Evolutionary conservation across 2,329 filamentous ascomycete species (phyloP), one percentile per base, ranked within the genome.

Genomic region (Cladobotryum protrusum): DNA sequence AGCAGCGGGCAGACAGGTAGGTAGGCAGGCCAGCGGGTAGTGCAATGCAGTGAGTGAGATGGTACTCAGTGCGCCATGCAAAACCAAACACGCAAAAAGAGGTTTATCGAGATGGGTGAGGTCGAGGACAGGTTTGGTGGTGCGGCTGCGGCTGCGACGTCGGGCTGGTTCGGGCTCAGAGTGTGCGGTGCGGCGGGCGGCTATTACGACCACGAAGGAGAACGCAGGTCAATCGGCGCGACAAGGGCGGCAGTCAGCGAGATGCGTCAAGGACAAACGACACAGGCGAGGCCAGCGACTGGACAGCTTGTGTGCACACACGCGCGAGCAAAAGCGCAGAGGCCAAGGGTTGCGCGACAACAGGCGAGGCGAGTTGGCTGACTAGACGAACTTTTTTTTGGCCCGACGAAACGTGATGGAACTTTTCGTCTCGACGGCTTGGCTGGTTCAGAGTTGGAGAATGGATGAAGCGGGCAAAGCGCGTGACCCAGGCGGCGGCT

Each of bases 391-490:
- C 37, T 45, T 17, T 36, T 41, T 15, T 46, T 39, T 41, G 40
- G 43, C 36, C 42, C 40, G 40, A 34, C 36, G 40, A 32, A 52
- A 54, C 24, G 55, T 59, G 55, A 56, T 46, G 47, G 54, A 59
- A 61, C 58, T 59, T 61, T 63, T 61, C 32, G 49, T 43, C 43
- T 45, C 43, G 43, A 45, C 36, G 43, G 32, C 18, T 45, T 32
- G 15, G 24, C 32, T 56, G 61, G 61, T 64, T 59, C 52, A 61
- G 58, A 57, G 59, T 59, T 62, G 61, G 57, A 54, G 61, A 60
- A 58, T 60, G 61, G 56, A 55, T 53, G 50, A 53, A 54, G 63
- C 61, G 64, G 65, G 61, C 62, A 65, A 67, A 66, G 64, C 65
- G 64, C 64, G 65, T 67, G 64, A 67, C 64, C 59, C 58, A 58